Percentiles rank a stretch among this genome's conserved stretches.
phyloP scores from a whole-genome alignment of 2,329 filamentous ascomycete genomes.

The Colletotrichum nymphaeae region DNA sequence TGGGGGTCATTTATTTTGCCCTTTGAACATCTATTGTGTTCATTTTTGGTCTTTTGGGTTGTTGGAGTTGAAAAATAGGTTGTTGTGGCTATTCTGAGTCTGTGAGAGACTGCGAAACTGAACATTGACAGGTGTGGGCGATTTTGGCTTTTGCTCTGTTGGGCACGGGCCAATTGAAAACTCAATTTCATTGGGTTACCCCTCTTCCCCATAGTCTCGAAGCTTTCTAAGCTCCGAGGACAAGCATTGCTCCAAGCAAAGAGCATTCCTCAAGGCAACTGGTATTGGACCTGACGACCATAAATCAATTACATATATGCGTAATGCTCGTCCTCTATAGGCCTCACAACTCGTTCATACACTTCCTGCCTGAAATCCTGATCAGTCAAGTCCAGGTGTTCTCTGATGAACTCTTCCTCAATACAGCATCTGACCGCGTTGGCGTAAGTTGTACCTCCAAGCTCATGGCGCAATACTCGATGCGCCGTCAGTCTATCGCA shows the following conservation, averaged over 20 bases:
- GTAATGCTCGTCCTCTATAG: neutral
- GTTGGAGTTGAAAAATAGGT: neutral
- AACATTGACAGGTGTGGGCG: too few species aligned
- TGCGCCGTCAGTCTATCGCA: neutral
- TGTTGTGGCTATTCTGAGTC: neutral
- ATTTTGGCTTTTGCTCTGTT: neutral
- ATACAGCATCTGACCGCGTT: constrained; percentile 38
- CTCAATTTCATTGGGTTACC: too few species aligned
- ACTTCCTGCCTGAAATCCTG: constrained; percentile 8
- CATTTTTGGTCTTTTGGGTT: neutral
- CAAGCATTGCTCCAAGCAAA: too few species aligned
- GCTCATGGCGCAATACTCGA: neutral
- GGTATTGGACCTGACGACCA: too few species aligned
- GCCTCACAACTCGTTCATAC: neutral
- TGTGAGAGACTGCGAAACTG: neutral
- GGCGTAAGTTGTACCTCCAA: constrained; percentile 35
- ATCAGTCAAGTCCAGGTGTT: neutral
- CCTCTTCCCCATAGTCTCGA: too few species aligned
- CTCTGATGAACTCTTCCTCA: constrained; percentile 10
- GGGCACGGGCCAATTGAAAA: too few species aligned
- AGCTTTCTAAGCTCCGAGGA: too few species aligned
- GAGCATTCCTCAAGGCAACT: too few species aligned
- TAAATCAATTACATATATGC: neutral
- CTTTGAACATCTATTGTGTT: fast-evolving
- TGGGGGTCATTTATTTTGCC: constrained; percentile 22